Base-by-base conservation (phyloP, 306 rosid species). In the Senna tora region DNA sequence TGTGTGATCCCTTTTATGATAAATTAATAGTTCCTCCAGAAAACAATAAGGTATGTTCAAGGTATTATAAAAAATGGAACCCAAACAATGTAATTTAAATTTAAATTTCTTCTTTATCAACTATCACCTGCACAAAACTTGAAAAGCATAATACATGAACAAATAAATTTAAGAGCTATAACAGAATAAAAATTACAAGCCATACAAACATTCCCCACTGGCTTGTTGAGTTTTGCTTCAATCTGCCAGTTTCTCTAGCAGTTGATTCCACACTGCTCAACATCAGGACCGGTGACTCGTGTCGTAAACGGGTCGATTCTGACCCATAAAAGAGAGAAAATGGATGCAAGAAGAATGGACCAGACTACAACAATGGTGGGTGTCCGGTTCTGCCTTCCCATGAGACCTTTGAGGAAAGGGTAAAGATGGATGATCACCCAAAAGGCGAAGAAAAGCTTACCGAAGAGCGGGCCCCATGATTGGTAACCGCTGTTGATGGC, bases 391-490 rank as follows among this genome's bases (percentile, higher is more conserved):
- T 91, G 97, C 42, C 96, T 86, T 59, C 97, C 97, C 97, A 91
- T 91, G 59, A 91, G 86, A 89, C 97, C 97, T 72, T 91, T 91
- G 81, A 91, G 90, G 93, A 91, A 91, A 8, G 97, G 97, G 64
- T 91, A 91, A 17, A 91, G 87, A 84, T 91, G 97, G 75, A 91
- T 46, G 42, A 91, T 91, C 93, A 91, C 97, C 97, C 97, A 91
- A 16, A 91, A 91, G 69, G 97, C 97, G 33, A 91, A 91, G 85
- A 91, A 91, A 19, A 91, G 96, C 90, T 91, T 91, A 55, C 97
- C 97, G 49, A 91, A 91, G 45, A 91, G 86, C n/a, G 96, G 96
- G 69, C 97, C 97, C 97, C 97, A 91, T 56, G 96, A 91, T 49
- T 91, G 97, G 88, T 91, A 91, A 9, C 97, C 97, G 3, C 96